Evolutionary conservation across 768 basidiomycete species (phyloP).

Genomic region (Tricholoma bakamatsutake): DNA sequence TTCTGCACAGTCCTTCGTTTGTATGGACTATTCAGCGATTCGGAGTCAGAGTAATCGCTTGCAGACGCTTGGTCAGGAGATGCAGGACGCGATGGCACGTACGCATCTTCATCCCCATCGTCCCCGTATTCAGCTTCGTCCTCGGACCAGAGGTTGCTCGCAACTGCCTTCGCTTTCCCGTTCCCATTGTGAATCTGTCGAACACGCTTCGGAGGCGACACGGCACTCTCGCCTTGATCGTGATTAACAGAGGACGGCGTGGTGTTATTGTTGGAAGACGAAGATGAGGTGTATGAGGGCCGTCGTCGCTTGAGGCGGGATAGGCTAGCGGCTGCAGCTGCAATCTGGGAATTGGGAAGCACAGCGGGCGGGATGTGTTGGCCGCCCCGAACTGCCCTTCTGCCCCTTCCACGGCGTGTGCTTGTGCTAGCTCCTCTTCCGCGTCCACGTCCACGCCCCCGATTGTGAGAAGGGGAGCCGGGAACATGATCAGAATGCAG

Average conservation of each 20-base stretch:
- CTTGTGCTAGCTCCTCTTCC: conserved; percentile 1
- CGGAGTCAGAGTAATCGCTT: conserved; percentile 15
- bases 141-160: background rate
- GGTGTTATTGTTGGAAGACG: conserved; percentile 4
- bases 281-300: conserved; percentile 11
- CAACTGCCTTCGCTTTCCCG: background rate
- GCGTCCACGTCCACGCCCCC: background rate
- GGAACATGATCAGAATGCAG: background rate
- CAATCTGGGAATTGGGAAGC: background rate
- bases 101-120: conserved; percentile 13
- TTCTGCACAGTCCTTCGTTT: conserved; percentile 1
- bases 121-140: conserved; percentile 12
- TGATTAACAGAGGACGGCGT: background rate
- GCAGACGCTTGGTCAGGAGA: conserved; percentile 10
- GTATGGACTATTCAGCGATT: background rate
- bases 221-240: background rate
- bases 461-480: background rate
- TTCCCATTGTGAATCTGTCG: background rate
- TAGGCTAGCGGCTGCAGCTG: background rate
- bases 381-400: background rate
- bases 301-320: conserved; percentile 6
- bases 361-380: background rate
- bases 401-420: background rate
- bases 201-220: conserved; percentile 7
- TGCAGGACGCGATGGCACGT: conserved; percentile 17